A percentile compares a stretch with the other conserved stretches of the same genome.
Conservation (phyloP, 148 eudicot species). For the Cornus controversa region DNA sequence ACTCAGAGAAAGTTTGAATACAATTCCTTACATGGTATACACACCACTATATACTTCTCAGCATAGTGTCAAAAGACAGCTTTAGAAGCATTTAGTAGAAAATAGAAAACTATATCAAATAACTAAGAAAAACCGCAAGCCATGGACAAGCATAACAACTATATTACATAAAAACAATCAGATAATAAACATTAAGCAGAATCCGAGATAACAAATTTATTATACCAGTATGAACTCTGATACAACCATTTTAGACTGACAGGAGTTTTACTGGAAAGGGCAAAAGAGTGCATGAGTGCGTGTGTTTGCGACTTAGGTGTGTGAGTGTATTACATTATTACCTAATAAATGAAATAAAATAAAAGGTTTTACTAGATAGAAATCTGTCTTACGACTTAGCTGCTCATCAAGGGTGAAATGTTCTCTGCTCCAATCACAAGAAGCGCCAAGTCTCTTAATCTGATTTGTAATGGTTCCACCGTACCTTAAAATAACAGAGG, state of each 20-base stretch:
- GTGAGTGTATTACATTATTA: too few species aligned
- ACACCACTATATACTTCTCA: constrained; percentile 1
- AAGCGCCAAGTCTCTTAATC: constrained; percentile 98
- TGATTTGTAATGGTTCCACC: constrained; percentile 97
- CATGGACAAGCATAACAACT: not conserved
- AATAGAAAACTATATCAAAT: not conserved
- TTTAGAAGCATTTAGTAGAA: not conserved
- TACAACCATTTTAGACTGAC: constrained; percentile 8
- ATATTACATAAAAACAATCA: not conserved
- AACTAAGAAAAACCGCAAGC: not conserved
- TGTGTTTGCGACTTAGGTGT: too few species aligned
- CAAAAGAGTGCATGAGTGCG: not conserved
- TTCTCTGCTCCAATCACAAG: constrained; percentile 98
- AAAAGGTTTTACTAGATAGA: constrained; percentile 24
- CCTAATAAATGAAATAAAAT: too few species aligned
- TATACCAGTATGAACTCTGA: not conserved
- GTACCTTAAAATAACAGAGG: constrained; percentile 52
- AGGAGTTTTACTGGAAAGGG: constrained; percentile 13
- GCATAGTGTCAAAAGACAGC: not conserved
- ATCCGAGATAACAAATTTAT: not conserved
- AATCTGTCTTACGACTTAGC: constrained; percentile 94
- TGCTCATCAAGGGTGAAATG: constrained; percentile 95
- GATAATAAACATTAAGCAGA: not conserved
- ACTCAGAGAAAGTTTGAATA: constrained; percentile 13
- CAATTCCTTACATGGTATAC: not conserved